Conservation (phyloP, 208 protist species). For the Strigomonas galati region DNA sequence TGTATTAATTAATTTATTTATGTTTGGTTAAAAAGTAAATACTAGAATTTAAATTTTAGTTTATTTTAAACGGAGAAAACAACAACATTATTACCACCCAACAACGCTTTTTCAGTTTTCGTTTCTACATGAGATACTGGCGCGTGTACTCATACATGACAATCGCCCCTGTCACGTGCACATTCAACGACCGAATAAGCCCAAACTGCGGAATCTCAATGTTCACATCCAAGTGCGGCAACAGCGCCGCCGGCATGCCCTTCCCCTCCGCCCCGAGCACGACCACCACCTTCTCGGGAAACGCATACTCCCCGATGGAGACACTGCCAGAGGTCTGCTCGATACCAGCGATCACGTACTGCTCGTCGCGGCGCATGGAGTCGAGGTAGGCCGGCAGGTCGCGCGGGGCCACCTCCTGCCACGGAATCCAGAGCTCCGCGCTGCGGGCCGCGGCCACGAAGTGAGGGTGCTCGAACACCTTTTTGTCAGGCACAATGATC, state of each 20-base stretch:
- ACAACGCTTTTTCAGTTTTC: neutral
- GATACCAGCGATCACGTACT: slow-evolving; percentile 87
- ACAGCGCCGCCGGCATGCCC: slow-evolving; percentile 78
- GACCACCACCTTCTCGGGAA: slow-evolving; percentile 65
- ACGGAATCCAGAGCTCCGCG: slow-evolving; percentile 88
- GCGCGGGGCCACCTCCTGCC: slow-evolving; percentile 53
- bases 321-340: slow-evolving; percentile 88
- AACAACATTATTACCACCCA: no score
- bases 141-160: slow-evolving; percentile 91
- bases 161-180: slow-evolving; percentile 89
- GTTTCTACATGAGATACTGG: slow-evolving; percentile 63
- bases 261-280: slow-evolving; percentile 87
- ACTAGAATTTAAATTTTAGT: no score
- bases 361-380: slow-evolving; percentile 41
- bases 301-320: slow-evolving; percentile 61
- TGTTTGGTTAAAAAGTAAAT: no score
- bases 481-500: slow-evolving; percentile 63
- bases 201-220: slow-evolving; percentile 93
- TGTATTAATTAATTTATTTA: no score
- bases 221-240: slow-evolving; percentile 81
- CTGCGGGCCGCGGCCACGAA: slow-evolving; percentile 86
- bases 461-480: slow-evolving; percentile 85
- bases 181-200: slow-evolving; percentile 89
- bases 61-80: no score
- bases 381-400: slow-evolving; percentile 60